These are phyloP conservation scores for Lactarius tabidus DNA, from an alignment of 768 basidiomycete species.

Conservation along the genomic window DNA sequence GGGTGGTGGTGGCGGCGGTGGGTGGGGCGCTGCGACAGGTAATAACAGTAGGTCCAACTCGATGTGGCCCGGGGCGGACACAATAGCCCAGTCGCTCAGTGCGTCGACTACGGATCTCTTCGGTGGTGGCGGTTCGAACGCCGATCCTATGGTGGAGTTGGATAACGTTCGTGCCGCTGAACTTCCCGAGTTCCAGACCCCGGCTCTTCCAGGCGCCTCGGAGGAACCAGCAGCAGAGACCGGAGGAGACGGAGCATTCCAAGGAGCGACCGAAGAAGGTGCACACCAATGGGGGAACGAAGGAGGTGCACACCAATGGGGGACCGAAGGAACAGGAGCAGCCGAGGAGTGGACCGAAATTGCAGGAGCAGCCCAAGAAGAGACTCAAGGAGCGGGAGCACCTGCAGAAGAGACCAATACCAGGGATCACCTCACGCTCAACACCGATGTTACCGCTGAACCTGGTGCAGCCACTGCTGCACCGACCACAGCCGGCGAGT, in stretches of 20 bases:
- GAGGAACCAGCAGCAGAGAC: background rate
- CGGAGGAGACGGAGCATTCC: background rate
- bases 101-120: slow-evolving; percentile 15
- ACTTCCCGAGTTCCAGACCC: background rate
- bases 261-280: background rate
- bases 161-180: background rate
- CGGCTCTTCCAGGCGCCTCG: background rate
- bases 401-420: background rate
- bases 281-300: background rate
- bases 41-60: slow-evolving; percentile 14
- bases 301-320: background rate
- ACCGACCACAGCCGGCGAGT: slow-evolving; percentile 4
- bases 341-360: no score
- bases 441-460: slow-evolving; percentile 5
- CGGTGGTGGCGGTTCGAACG: background rate
- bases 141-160: background rate
- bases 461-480: background rate
- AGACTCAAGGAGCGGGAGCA: background rate
- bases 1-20: background rate
- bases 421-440: slow-evolving; percentile 5
- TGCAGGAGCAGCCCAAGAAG: background rate
- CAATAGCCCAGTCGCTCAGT: background rate
- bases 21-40: slow-evolving; percentile 22
- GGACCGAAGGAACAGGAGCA: background rate
- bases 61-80: background rate